Evolutionary conservation across 1,284 basidiomycete species (phyloP), one percentile per base, ranked within the genome.

Genomic region (Ustilago shanxiensis): DNA sequence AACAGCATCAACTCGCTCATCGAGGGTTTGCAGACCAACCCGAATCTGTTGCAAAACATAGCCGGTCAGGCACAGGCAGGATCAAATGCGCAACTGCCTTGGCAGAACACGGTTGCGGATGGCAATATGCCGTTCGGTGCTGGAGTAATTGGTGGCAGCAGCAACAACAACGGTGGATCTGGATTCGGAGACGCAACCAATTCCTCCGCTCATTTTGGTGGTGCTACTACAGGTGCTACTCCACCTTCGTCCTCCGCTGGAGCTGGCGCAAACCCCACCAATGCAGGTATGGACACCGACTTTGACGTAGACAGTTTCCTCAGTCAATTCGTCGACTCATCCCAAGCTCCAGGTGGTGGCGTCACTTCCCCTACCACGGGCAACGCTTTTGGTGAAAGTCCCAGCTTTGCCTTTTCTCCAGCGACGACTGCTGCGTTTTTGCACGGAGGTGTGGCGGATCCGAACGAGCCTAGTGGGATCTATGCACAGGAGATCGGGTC

Each of bases 1-100:
- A 88, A 88, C 39, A 91, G 90, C 73, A 91, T 95, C 72, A 90
- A 93, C 68, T 89, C 90, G 13, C 88, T 95, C 41, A 92, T 94
- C 51, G 89, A 91, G 79, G 89, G 89, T 60, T 89, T 93, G 64
- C 92, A 92, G 1, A 87, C 93, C 41, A 91, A 81, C 39, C 73
- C 80, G 22, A 62, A 55, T 18, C 18, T 71, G 44, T 18, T 75
- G 52, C 55, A 62, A 47, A 41, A 37, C 9, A 49, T 67, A 18
- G n/a, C 35, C 9, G 49, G 55, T 10, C 60, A 54, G 60, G 22
- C 52, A 11, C 37, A 52, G 39, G 14, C 22, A n/a, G 9, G 2
- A 18, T 31, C 26, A 3, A 16, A 7, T 9, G 29, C 20, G 4
- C 9, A 55, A 5, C 39, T n/a, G 28, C 28, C 37, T 5, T 54